Percentiles rank a stretch among this genome's conserved stretches.
Conservation (phyloP, 495 filamentous ascomycete genomes). For the Hypoxylon lenormandii region DNA sequence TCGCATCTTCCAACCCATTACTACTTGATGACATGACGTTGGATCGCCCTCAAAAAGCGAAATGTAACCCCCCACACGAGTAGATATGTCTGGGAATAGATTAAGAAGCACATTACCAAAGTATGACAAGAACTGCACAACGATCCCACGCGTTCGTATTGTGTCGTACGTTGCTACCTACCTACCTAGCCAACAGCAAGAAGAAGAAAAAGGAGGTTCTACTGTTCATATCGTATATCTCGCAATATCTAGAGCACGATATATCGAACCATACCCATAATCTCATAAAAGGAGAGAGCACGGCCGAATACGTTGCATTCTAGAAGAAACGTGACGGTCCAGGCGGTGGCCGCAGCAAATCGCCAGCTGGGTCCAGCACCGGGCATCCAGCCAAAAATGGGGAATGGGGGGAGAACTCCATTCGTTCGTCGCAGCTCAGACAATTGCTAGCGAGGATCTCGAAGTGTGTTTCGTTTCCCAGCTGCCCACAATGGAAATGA, state of each 20-base stretch:
- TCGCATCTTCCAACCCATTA: constrained; percentile 24
- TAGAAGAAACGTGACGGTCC: constrained; percentile 26
- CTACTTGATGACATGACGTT: constrained; percentile 39
- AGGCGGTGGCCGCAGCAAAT: constrained; percentile 41
- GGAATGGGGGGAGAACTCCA: constrained; percentile 26
- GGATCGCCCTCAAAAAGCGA: constrained; percentile 31
- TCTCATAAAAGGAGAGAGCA: neutral
- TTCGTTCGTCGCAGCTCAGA: constrained; percentile 13
- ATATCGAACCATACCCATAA: constrained; percentile 15
- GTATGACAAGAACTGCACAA: constrained; percentile 26
- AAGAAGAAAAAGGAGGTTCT: neutral
- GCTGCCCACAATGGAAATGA: constrained; percentile 39
- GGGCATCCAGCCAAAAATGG: constrained; percentile 35
- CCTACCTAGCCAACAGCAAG: neutral
- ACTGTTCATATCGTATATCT: neutral
- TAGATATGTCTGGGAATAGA: constrained; percentile 33
- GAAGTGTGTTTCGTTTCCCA: neutral
- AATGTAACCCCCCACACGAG: constrained; percentile 42
- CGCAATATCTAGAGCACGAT: neutral
- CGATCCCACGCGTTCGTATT: constrained; percentile 13
- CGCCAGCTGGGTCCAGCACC: constrained; percentile 30
- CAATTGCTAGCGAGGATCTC: constrained; percentile 17
- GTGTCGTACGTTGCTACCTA: constrained; percentile 6
- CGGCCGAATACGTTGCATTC: constrained; percentile 25
- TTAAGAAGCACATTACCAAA: constrained; percentile 23